Evolutionary conservation across 1,284 basidiomycete genomes (phyloP), one percentile per base, ranked within the genome.

Genomic region (Pseudozyma thailandica): DNA sequence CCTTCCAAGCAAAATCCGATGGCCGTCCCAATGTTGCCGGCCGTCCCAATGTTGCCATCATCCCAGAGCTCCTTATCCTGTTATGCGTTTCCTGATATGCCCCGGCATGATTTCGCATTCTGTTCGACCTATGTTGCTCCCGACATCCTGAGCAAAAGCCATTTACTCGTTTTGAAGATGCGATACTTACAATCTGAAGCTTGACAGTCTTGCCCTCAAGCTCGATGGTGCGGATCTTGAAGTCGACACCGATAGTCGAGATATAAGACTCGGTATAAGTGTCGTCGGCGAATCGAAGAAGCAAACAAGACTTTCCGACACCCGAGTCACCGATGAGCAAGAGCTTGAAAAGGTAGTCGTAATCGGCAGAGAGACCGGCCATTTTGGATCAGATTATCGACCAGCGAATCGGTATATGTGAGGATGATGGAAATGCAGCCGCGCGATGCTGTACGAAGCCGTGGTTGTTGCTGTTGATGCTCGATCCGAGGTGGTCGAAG

Each of bases 221-320:
- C 85, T 99, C 96, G 84, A 99, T 98, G 46, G 96, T 99, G 79
- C 96, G 89, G 86, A 99, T 98, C 91, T 99, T 99, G 88, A 98
- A 99, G 87, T 99, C 96, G 63, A 98, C 82, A 43, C 84, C 84
- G 63, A 75, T 76, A 27, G 74, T 85, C 27, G 84, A 85, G 66
- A 85, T 85, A 75, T 85, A 85, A 23, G 80, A 83, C 57, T 85
- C 84, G 31, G 84, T 85, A 76, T 85, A 85, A 50, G 84, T 84
- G 77, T 85, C 85, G 77, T 85, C 85, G 46, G 83, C 84, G 72
- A 85, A 85, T 41, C 84, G 83, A 39, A 85, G 79, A 35, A 85
- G 80, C 25, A 85, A 74, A 79, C 85, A 85, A 27, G 84, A 85
- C 89, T 94, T 94, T 83, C 95, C 95, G 78, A 98, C 95, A 86